Base-by-base conservation (phyloP, 2,329 filamentous ascomycete genomes). In the Sclerotinia trifoliorum region DNA sequence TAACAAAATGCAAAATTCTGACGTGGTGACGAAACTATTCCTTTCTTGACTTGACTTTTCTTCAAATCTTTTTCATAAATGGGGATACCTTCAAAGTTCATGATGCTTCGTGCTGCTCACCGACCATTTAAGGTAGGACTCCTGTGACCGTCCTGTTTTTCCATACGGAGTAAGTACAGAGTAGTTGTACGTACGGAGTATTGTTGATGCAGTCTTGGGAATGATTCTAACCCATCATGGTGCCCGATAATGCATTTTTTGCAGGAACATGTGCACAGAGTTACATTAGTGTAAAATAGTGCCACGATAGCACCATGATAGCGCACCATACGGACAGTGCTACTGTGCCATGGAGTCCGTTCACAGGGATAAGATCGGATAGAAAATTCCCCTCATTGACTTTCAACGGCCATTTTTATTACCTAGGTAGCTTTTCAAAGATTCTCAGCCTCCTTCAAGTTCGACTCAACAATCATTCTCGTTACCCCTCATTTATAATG, bases 201-300 rank as follows among this genome's bases (percentile, higher is more conserved):
- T 35, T 39, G 39, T 39, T 39, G 39, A 42, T 19, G 7, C 17
- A 32, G 57, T 8, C 17, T 48, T 21, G 39, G 19, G n/a, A 26
- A 10, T 32, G 21, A 29, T 29, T 46, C 42, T 60, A 60, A 60
- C 57, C 29, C 19, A 15, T 60, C 48, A 1, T 32, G 24, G 57
- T 2, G 48, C 29, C 32, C 17, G 57, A 60, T 60, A 60, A 48
- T 61, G 57, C 19, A 61, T 32, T 48, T 48, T 48, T 61, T 61
- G 57, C 57, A 61, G 57, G 57, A 61, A 61, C 57, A 61, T 61
- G 57, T 61, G 57, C 57, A 61, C 57, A 48, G 24, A 48, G 19
- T 2, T 48, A 29, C 57, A 61, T 42, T 42, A 42, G 39, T 42
- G 39, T 15, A 42, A 42, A 60, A 21, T 60, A 26, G 56, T 46